These are phyloP conservation scores for Prunus campanulata DNA, from an alignment of 306 rosid genomes.

Conservation along the genomic window DNA sequence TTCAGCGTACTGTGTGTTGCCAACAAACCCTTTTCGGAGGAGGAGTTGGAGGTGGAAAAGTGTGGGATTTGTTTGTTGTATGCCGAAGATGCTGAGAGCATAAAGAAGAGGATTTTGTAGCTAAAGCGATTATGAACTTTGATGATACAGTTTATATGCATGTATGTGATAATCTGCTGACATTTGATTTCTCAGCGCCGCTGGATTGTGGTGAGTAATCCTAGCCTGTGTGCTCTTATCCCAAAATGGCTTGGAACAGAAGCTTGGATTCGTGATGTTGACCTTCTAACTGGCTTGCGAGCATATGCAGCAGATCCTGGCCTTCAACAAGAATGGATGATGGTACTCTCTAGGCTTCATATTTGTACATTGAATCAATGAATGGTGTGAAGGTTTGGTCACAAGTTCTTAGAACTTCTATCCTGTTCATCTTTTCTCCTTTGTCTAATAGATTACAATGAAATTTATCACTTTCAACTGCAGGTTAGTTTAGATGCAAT, in stretches of 20 bases:
- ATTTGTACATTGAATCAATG: slow-evolving; percentile 53
- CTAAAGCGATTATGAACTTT: too few relatives aligned
- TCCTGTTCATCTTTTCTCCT: too few relatives aligned
- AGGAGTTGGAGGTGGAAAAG: too few relatives aligned
- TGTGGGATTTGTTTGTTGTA: too few relatives aligned
- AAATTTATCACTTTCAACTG: too few relatives aligned
- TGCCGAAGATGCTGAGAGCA: too few relatives aligned
- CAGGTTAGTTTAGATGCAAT: too few relatives aligned
- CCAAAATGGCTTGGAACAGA: slow-evolving; percentile 77
- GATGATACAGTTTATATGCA: slow-evolving; percentile 1
- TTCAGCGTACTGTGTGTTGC: too few relatives aligned
- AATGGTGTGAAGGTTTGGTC: slow-evolving; percentile 60
- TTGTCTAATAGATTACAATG: too few relatives aligned
- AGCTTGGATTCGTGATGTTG: slow-evolving; percentile 66
- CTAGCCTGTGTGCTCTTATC: slow-evolving; percentile 57
- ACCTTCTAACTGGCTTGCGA: slow-evolving; percentile 51
- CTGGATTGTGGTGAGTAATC: slow-evolving; percentile 80
- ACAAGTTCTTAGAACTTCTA: too few relatives aligned
- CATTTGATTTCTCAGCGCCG: slow-evolving; percentile 56
- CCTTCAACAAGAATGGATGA: not conserved
- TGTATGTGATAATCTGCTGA: slow-evolving; percentile 23
- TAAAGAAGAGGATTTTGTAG: too few relatives aligned
- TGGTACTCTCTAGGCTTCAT: slow-evolving; percentile 38
- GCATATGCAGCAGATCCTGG: slow-evolving; percentile 23
- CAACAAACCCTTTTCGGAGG: too few relatives aligned